Evolutionary conservation across 768 basidiomycete species (phyloP).

Genomic region (Pleurotus ostreatus): DNA sequence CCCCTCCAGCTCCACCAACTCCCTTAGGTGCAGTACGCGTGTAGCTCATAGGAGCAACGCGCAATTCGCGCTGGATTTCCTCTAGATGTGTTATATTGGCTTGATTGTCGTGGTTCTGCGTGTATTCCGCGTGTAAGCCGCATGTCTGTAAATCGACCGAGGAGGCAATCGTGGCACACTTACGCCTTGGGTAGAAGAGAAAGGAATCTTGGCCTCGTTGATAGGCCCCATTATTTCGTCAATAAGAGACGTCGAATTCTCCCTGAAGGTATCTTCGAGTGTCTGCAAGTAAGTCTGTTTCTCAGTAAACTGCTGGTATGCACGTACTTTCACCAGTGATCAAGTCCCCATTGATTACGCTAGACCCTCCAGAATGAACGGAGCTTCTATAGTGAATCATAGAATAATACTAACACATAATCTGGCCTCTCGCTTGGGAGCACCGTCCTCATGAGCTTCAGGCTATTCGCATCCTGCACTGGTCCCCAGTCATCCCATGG

Average conservation of each 20-base stretch:
- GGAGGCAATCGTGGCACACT: conserved; percentile 13
- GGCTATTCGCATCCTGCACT: conserved; percentile 62
- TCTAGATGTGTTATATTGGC: conserved; percentile 66
- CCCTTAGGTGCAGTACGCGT: conserved; percentile 57
- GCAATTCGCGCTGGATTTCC: conserved; percentile 61
- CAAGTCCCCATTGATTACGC: conserved; percentile 69
- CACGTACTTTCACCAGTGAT: conserved; percentile 64
- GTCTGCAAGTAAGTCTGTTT: background rate
- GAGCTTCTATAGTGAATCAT: background rate
- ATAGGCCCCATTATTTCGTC: conserved; percentile 62
- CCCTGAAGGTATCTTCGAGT: conserved; percentile 52
- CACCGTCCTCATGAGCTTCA: conserved; percentile 51
- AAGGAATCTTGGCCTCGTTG: conserved; percentile 53
- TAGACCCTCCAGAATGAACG: conserved; percentile 17
- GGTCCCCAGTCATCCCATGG: conserved; percentile 69
- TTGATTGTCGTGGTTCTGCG: conserved; percentile 73
- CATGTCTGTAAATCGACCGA: no score
- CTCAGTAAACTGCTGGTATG: background rate
- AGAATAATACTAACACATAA: conserved; percentile 49
- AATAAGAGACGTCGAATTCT: conserved; percentile 64
- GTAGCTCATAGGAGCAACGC: conserved; percentile 56
- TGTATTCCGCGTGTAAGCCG: no score
- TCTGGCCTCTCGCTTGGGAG: conserved; percentile 59
- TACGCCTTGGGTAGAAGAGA: conserved; percentile 68
- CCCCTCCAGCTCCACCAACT: conserved; percentile 60